Evolutionary conservation across 148 eudicot genomes (phyloP).

Genomic region (Fagopyrum homotropicum): DNA sequence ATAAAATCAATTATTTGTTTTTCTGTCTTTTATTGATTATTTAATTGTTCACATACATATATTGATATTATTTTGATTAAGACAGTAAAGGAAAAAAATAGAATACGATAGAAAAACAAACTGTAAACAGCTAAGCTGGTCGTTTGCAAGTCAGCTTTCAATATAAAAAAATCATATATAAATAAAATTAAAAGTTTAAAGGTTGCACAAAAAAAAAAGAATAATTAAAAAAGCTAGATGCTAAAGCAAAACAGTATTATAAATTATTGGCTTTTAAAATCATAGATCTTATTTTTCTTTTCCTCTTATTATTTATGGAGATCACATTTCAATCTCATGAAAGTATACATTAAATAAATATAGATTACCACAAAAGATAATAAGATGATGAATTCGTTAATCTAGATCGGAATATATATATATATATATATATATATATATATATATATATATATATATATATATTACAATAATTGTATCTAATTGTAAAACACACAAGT

Average conservation of each 20-base stretch:
- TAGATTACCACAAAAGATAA: too few relatives aligned
- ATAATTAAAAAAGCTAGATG: not conserved
- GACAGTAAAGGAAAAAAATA: not conserved
- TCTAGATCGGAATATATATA: too few relatives aligned
- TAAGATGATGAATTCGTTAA: too few relatives aligned
- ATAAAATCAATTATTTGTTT: not conserved
- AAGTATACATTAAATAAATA: too few relatives aligned
- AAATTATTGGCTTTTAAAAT: slow-evolving; percentile 5
- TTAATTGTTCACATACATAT: not conserved
- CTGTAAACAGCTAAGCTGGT: slow-evolving; percentile 10
- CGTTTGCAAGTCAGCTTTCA: slow-evolving; percentile 6
- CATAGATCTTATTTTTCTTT: not conserved
- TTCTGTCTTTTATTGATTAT: not conserved
- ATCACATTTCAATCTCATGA: too few relatives aligned
- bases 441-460: too few relatives aligned
- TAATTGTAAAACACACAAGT: too few relatives aligned
- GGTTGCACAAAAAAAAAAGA: not conserved
- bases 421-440: too few relatives aligned
- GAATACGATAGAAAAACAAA: not conserved
- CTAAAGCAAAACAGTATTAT: not conserved
- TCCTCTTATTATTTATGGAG: not conserved
- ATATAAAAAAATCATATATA: not conserved
- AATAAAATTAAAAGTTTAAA: not conserved
- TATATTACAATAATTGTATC: too few relatives aligned
- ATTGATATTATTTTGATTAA: not conserved